Evolutionary conservation across 495 filamentous ascomycete species (phyloP), one percentile per base, ranked within the genome.

Genomic region (Paragyromitra xinjiangensis): DNA sequence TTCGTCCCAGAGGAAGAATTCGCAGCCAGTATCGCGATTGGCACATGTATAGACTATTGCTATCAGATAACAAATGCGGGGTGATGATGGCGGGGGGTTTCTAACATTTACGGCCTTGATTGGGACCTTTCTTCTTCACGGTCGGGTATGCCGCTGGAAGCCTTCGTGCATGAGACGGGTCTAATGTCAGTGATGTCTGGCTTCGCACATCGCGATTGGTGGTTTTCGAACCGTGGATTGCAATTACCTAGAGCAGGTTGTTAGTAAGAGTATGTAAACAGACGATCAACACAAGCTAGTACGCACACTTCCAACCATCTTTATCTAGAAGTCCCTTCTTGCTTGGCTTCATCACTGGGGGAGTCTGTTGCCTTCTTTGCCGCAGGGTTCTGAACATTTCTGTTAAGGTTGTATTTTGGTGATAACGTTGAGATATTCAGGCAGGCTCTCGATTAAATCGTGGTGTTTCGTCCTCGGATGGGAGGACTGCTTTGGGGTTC

Each of bases 261-360:
- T 71, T 22, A 71, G 58, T 44, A 65, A 64, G 12, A 2, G 37
- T 58, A 16, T 14, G 2, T 59, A 69, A 69, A 69, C 19, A 59
- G 16, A 37, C 11, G 9, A 37, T 14, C 51, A 14, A 56, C 39
- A 26, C n/a, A 56, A 40, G 42, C 39, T 11, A 24, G 59, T 8
- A 39, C 68, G 8, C 39, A 76, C 73, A 76, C 22, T 72, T 76
- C 73, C 73, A 76, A 29, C 73, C 68, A 14, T 73, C 73, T 44
- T 73, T 59, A 3, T 42, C 26, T 1, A 73, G 48, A 34, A 72
- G 5, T 40, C 73, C 73, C 50, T 51, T 76, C 11, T 29, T 48
- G 42, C 50, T 72, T 22, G 14, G 68, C 7, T 37, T 39, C 48
- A 55, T 11, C 12, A 59, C 34, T n/a, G 26, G 24, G 12, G 34